A percentile compares a stretch with the other conserved stretches of the same genome.
Conservation (phyloP, 768 basidiomycete genomes). For the Amanita rubescens region DNA sequence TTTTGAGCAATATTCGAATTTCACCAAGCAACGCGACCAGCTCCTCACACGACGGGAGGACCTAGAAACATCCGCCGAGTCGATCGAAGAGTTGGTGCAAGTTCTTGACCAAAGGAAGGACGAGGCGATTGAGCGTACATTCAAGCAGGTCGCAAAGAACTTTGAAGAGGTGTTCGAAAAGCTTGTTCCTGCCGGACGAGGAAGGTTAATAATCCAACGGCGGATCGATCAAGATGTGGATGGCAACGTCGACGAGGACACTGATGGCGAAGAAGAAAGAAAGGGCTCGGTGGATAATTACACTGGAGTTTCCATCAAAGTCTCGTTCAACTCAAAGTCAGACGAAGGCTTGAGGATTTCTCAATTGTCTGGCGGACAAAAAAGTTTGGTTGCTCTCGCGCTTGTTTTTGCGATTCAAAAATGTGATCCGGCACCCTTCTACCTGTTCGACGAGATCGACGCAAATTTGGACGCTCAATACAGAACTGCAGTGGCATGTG, state of each 20-base stretch:
- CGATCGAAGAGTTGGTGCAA: slow-evolving; percentile 89
- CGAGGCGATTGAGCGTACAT: slow-evolving; percentile 96
- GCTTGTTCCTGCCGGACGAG: slow-evolving; percentile 89
- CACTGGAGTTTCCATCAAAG: slow-evolving; percentile 95
- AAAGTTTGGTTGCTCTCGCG: slow-evolving; percentile 92
- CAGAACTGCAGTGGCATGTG: slow-evolving; percentile 91
- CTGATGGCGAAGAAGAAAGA: slow-evolving; percentile 21
- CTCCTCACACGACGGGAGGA: slow-evolving; percentile 83
- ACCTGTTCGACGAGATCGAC: slow-evolving; percentile 99
- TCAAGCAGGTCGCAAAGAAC: slow-evolving; percentile 95
- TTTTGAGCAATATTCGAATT: slow-evolving; percentile 96
- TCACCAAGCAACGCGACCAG: slow-evolving; percentile 95
- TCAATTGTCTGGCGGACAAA: slow-evolving; percentile 95
- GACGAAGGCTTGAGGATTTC: slow-evolving; percentile 96
- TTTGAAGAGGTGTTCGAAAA: slow-evolving; percentile 97
- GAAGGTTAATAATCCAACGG: slow-evolving; percentile 87
- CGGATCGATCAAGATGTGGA: slow-evolving; percentile 84
- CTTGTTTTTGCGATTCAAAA: slow-evolving; percentile 98
- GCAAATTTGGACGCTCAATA: slow-evolving; percentile 98
- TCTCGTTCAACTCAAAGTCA: slow-evolving; percentile 97
- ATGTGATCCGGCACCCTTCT: slow-evolving; percentile 98
- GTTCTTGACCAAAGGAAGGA: slow-evolving; percentile 96
- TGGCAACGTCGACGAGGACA: slow-evolving; percentile 67
- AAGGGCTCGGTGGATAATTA: slow-evolving; percentile 86
- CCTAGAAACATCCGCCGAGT: slow-evolving; percentile 80